Percentiles rank a stretch among this genome's conserved stretches.
phyloP scores from a whole-genome alignment of 148 eudicot species.

The Euryodendron excelsum region DNA sequence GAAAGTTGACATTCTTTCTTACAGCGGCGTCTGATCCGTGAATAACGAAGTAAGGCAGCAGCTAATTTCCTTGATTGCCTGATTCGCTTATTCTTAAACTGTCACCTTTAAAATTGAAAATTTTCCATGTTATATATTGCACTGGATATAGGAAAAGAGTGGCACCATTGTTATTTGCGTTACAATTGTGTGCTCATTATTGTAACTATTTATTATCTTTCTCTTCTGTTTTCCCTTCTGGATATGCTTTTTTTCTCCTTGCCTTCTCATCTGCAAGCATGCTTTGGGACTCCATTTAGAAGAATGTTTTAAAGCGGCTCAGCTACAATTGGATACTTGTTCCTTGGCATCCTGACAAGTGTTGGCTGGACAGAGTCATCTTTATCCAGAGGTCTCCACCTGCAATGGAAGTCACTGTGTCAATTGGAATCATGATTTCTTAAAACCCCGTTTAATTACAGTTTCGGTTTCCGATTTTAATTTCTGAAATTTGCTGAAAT shows the following conservation, averaged over 20 bases:
- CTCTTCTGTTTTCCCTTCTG: background rate
- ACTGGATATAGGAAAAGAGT: background rate
- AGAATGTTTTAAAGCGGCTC: constrained; percentile 24
- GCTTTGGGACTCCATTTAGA: background rate
- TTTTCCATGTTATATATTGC: background rate
- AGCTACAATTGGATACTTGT: constrained; percentile 36
- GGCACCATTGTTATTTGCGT: background rate
- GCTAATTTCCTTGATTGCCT: background rate
- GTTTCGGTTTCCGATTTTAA: too few relatives aligned
- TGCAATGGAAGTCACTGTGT: constrained; percentile 16
- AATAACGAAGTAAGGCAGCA: too few relatives aligned
- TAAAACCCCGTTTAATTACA: too few relatives aligned
- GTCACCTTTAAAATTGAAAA: background rate
- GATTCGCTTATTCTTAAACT: background rate
- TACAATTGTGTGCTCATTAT: background rate
- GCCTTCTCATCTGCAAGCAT: background rate
- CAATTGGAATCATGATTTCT: background rate
- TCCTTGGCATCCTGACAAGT: constrained; percentile 47
- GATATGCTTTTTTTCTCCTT: background rate
- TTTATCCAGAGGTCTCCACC: constrained; percentile 42
- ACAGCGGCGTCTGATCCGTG: too few relatives aligned
- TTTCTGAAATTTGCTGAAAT: too few relatives aligned
- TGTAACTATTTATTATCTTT: background rate
- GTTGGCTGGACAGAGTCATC: constrained; percentile 47
- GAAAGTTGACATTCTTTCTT: background rate